A percentile compares a stretch with the other conserved stretches of the same genome.
These are phyloP conservation scores for Trichoderma koningiopsis DNA, from an alignment of 2,329 filamentous ascomycete genomes.

Conservation along the genomic window DNA sequence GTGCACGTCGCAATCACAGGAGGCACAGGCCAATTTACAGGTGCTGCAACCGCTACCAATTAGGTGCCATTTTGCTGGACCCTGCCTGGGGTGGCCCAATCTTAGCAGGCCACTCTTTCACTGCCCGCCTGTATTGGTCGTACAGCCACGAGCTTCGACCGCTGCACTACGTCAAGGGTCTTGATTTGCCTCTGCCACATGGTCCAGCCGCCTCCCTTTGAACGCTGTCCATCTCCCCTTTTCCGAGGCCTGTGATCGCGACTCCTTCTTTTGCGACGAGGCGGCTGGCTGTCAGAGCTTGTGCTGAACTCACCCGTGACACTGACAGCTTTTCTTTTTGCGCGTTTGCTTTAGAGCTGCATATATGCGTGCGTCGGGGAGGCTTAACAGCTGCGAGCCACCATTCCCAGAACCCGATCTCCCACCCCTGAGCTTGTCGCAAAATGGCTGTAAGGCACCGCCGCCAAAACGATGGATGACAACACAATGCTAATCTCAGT, in stretches of 20 bases:
- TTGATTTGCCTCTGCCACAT: slow-evolving; percentile 18
- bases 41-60: background rate
- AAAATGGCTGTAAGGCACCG: slow-evolving; percentile 42
- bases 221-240: slow-evolving; percentile 17
- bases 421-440: slow-evolving; percentile 35
- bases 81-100: background rate
- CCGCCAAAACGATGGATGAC: background rate
- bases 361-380: slow-evolving; percentile 30
- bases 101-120: background rate
- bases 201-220: slow-evolving; percentile 19
- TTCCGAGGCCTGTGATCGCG: slow-evolving; percentile 9
- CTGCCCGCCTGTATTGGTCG: background rate
- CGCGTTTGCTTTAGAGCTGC: slow-evolving; percentile 16
- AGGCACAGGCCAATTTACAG: background rate
- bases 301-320: background rate
- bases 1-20: background rate
- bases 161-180: slow-evolving; percentile 22
- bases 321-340: slow-evolving; percentile 10
- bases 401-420: slow-evolving; percentile 15
- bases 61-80: background rate
- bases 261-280: background rate
- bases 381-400: slow-evolving; percentile 30
- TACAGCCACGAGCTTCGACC: slow-evolving; percentile 12
- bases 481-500: slow-evolving; percentile 29
- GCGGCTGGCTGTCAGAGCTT: slow-evolving; percentile 4